Percentiles rank a stretch among this genome's conserved stretches.
phyloP scores from a whole-genome alignment of 495 filamentous ascomycete species.

The Thozetella sp. region DNA sequence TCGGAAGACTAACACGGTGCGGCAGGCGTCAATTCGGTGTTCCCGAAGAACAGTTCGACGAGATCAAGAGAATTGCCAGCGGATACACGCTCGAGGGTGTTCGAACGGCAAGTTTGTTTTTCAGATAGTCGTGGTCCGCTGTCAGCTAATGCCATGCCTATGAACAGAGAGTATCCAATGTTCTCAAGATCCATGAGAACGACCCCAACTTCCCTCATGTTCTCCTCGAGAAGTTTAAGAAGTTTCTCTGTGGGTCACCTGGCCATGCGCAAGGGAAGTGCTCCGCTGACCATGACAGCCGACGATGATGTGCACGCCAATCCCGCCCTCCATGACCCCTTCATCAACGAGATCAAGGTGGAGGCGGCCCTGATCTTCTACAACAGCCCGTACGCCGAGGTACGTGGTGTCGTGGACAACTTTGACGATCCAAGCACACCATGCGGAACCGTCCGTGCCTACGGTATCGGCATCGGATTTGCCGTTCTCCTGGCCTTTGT shows the following conservation, averaged over 20 bases:
- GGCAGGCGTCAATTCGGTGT: constrained; percentile 1
- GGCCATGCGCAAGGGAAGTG: background rate
- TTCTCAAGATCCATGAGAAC: constrained; percentile 30
- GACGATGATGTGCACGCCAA: constrained; percentile 23
- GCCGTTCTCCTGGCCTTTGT: constrained; percentile 28
- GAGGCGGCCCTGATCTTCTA: constrained; percentile 40
- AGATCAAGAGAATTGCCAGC: constrained; percentile 5
- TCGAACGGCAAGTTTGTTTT: background rate
- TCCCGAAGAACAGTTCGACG: constrained; percentile 1
- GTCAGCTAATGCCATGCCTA: background rate
- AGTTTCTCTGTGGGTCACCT: constrained; percentile 28
- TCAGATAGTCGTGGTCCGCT: background rate
- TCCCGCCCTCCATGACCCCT: constrained; percentile 24
- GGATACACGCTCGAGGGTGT: constrained; percentile 4
- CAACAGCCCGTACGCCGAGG: constrained; percentile 46
- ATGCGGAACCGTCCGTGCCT: constrained; percentile 32
- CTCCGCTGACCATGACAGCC: constrained; percentile 6
- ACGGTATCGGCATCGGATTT: constrained; percentile 34
- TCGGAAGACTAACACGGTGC: background rate
- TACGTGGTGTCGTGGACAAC: constrained; percentile 47
- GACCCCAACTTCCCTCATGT: constrained; percentile 37
- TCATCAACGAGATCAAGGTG: constrained; percentile 41
- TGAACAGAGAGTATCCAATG: constrained; percentile 11
- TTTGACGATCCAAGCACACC: constrained; percentile 34
- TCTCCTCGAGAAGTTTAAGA: constrained; percentile 27